These are phyloP conservation scores for Leccinum broughii DNA, from an alignment of 768 basidiomycete species.

Conservation along the genomic window DNA sequence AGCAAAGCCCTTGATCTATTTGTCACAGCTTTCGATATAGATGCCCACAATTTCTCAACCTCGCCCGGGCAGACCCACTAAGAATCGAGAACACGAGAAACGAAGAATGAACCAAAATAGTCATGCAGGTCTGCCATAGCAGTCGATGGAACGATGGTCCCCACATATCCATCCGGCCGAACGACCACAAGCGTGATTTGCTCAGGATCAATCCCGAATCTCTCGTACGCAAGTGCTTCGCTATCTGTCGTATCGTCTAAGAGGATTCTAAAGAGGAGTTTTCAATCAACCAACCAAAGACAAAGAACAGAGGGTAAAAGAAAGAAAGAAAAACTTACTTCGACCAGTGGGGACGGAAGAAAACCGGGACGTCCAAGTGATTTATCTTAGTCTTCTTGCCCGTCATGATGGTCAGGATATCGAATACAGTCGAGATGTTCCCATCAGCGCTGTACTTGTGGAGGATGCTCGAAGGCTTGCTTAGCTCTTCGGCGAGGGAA, in stretches of 20 bases:
- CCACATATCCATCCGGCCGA: constrained; percentile 44
- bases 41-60: neutral
- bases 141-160: constrained; percentile 31
- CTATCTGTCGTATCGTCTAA: constrained; percentile 35
- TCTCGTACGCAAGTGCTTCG: constrained; percentile 33
- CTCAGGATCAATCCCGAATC: constrained; percentile 32
- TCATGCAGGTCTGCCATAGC: constrained; percentile 36
- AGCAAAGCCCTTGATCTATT: too few relatives aligned
- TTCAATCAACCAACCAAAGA: neutral
- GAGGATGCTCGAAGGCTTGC: constrained; percentile 27
- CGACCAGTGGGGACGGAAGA: constrained; percentile 43
- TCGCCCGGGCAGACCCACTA: neutral
- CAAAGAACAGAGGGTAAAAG: neutral
- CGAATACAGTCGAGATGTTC: constrained; percentile 32
- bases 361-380: constrained; percentile 35
- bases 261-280: constrained; percentile 29
- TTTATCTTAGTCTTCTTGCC: constrained; percentile 36
- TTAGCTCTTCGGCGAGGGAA: constrained; percentile 29
- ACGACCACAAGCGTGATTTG: constrained; percentile 37
- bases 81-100: constrained; percentile 6
- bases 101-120: constrained; percentile 45
- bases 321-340: constrained; percentile 33
- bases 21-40: too few relatives aligned
- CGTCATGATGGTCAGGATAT: constrained; percentile 27
- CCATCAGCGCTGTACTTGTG: constrained; percentile 28